Evolutionary conservation across 306 rosid genomes (phyloP), one percentile per base, ranked within the genome.

Genomic region (Trichosanthes cucumerina): DNA sequence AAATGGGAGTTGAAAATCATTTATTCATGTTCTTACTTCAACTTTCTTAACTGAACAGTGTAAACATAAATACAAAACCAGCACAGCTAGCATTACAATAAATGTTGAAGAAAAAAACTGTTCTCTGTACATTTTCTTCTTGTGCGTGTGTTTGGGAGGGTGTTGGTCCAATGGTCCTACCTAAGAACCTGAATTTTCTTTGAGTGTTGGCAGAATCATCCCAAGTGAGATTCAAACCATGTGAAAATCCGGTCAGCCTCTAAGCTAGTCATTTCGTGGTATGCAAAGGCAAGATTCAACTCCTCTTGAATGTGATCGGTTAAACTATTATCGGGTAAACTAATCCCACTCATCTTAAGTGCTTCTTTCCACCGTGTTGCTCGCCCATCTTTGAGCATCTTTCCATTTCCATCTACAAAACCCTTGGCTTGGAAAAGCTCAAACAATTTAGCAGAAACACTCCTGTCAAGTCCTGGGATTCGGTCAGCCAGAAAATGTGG

Each of bases 241-340:
- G 82, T 86, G 58, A 88, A 84, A 60, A 95, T 91, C 65, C 85
- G 82, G 60, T 92, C 97, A 56, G 88, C 83, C 47, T 91, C 87
- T 52, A 88, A 75, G 68, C 99, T 92, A 23, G 91, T 91, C 97
- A 92, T 92, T 90, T 95, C 97, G 80, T 92, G 97, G 75, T 58
- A 81, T 52, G 96, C 92, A 81, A 84, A 95, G 79, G 99, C 99
- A 80, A 92, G 92, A 91, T 95, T 95, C 63, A 95, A 68, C 85
- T 92, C 98, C 85, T 92, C 99, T 84, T 92, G 92, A 52, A 95
- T 82, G 76, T 93, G 92, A 60, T 87, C 89, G 28, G 82, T 82
- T 58, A 95, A 58, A 81, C 53, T 83, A 72, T 87, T 78, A 59
- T 87, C 88, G 13, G 81, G 78, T 24, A 34, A 28, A 66, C 81